Base-by-base conservation (phyloP, 1,139 yeast genomes). In the Citeromyces hawaiiensis region DNA sequence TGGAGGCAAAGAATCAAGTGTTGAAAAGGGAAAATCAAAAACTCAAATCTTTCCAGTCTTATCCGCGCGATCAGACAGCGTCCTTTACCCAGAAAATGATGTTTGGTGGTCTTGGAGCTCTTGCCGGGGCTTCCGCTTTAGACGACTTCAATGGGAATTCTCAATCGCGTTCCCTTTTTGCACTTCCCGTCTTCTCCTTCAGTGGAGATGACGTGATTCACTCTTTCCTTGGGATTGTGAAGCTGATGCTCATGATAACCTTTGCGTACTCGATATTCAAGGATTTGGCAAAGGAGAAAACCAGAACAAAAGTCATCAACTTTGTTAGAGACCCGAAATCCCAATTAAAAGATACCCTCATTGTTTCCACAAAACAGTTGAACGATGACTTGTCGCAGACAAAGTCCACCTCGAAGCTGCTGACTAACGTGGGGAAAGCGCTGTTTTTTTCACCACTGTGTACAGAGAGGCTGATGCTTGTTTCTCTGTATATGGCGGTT, bases 1-100 rank as follows among this genome's bases (percentile, higher is more conserved):
- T 88, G 53, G 94, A 87, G 53, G 59, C 61, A 40, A 81, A 82
- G 50, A 85, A 85, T 54, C 70, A 66, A 2, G 49, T 60, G 14
- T 63, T 83, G 48, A 63, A 59, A 45, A 63, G 66, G 41, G 88
- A 83, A 50, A 41, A 34, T 13, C 42, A 36, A 19, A 34, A 32
- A 27, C 19, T 16, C 19, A 10, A 15, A 32, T 23, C 30, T 4
- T 19, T 16, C 33, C 37, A 38, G 19, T 25, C 34, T 9, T 19
- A 25, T 5, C 16, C 16, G 19, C 23, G 16, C 19, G 35, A 37
- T 18, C 36, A 25, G 27, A 8, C 35, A 10, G 44, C 49, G 47
- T 40, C 48, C 1, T 14, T 50, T 15, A 44, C 52, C 4, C 44
- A 47, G 19, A 55, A 54, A 39, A 36, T 56, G 4, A 36, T 55